Evolutionary conservation across 768 basidiomycete genomes (phyloP), one percentile per base, ranked within the genome.

Genomic region (Leucosporidium scottii): DNA sequence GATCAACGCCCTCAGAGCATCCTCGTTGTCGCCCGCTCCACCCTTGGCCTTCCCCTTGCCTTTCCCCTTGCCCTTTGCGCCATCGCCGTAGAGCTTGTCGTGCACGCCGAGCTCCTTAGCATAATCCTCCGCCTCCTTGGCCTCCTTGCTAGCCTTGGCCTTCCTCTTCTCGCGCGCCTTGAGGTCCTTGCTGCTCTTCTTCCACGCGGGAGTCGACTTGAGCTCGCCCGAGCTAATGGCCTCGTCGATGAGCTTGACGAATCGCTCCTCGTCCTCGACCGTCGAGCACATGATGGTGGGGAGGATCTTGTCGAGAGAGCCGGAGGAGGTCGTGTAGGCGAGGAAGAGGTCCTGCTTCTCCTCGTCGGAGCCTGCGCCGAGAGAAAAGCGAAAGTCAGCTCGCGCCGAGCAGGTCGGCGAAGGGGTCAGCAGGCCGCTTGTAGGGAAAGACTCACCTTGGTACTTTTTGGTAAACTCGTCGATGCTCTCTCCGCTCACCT

Each of bases 381-480:
- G 39, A 6, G 13, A 15, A 44, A 44, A 8, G 39, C 7, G 10
- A 6, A 17, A 15, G 31, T 68, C 60, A 57, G 53, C 56, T 57
- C 65, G 44, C 12, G 23, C 21, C 17, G 23, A 1, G 9, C 6
- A 17, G 25, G 9, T 27, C 47, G 30, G 3, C n/a, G 48, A 47
- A 21, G 25, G 53, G 9, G 4, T 25, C 55, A 20, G 39, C 64
- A 70, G 47, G 59, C 67, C 76, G 39, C 67, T 25, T 61, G 30
- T 20, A 44, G 47, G 7, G n/a, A 48, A 13, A 25, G n/a, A 64
- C 78, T 63, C 66, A 88, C 96, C 91, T 82, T 98, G 93, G 78
- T 99, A 99, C 74, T 86, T 86, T 73, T 86, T 86, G 84, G 91
- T 94, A 85, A 94, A 85, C 77, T 96, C 90, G 71, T 97, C 92